Conservation (phyloP, 1,139 yeast species). For the Geotrichum carabidarum region DNA sequence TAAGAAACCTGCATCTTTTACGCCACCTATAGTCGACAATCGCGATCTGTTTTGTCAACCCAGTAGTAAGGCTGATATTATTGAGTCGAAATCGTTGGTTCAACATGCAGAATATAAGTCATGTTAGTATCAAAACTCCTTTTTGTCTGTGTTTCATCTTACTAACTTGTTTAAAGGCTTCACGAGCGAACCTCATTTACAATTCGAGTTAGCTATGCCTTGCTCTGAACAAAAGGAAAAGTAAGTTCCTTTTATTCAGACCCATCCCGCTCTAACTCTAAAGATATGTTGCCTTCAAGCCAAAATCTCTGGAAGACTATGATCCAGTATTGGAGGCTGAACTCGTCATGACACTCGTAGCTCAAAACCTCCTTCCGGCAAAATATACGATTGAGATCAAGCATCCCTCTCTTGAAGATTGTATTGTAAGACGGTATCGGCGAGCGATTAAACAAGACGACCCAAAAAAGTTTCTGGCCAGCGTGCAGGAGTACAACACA, state of each 20-base stretch:
- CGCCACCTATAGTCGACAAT: conserved; percentile 1
- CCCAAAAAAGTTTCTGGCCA: conserved; percentile 32
- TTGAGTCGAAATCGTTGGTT: conserved; percentile 12
- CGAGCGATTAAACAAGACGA: conserved; percentile 41
- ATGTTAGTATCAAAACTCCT: neutral
- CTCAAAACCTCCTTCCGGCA: conserved; percentile 44
- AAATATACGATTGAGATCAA: conserved; percentile 41
- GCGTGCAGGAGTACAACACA: conserved; percentile 43
- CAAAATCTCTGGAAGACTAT: conserved; percentile 43
- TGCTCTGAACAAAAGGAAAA: conserved; percentile 9
- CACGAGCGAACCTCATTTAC: conserved; percentile 6
- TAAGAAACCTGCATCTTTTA: neutral
- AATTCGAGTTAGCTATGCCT: conserved; percentile 16
- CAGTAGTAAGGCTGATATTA: conserved; percentile 1
- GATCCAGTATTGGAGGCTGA: conserved; percentile 74
- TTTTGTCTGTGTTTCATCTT: neutral
- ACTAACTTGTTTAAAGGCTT: conserved; percentile 2
- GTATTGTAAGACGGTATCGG: conserved; percentile 46
- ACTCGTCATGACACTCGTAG: conserved; percentile 47
- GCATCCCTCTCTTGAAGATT: conserved; percentile 39
- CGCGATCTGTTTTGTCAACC: conserved; percentile 7
- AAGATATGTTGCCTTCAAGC: conserved; percentile 11
- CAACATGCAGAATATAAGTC: conserved; percentile 12
- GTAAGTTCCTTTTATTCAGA: neutral
- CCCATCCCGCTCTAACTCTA: neutral